Evolutionary conservation across 2,329 filamentous ascomycete species (phyloP), one percentile per base, ranked within the genome.

Genomic region (Chaetomium globosum): DNA sequence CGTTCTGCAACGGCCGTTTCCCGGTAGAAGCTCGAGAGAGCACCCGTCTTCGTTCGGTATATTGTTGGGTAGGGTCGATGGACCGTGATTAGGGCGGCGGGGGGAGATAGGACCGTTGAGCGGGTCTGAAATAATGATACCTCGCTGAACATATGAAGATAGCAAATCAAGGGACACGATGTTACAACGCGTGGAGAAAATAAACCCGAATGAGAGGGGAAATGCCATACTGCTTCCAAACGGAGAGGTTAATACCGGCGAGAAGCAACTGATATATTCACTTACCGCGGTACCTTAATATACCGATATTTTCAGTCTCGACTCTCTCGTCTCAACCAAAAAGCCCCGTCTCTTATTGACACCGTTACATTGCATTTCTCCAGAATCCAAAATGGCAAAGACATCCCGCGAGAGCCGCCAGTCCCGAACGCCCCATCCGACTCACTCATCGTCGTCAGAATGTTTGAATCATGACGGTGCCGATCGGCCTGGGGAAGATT

Each of bases 341-440:
- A 43, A 19, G 39, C 39, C 6, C 16, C 12, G 4, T 19, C n/a
- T 30, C 16, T 39, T 46, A 61, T 9, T 48, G 16, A n/a, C n/a
- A 54, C 36, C 10, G 63, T 65, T 65, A 53, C 58, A 65, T 58
- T 61, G 58, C 58, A 57, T 57, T 30, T 43, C 39, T 43, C 13
- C 23, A 28, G 16, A 30, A 31, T 10, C 21, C n/a, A 23, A 26
- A 21, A 43, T 63, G 60, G 39, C 39, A 53, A 52, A 36, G 61
- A 46, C 9, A 36, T 36, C 33, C 65, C 65, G 65, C 61, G 30
- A 10, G 61, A 66, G 61, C 56, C 61, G 61, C 65, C 28, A 63
- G 33, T 57, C 28, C 31, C 30, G 28, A 30, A 52, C n/a, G n/a
- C 53, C 31, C 49, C 48, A 46, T 61, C 28, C 36, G 51, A 30